phyloP scores from a whole-genome alignment of 306 rosid genomes.

The Begonia masoniana region DNA sequence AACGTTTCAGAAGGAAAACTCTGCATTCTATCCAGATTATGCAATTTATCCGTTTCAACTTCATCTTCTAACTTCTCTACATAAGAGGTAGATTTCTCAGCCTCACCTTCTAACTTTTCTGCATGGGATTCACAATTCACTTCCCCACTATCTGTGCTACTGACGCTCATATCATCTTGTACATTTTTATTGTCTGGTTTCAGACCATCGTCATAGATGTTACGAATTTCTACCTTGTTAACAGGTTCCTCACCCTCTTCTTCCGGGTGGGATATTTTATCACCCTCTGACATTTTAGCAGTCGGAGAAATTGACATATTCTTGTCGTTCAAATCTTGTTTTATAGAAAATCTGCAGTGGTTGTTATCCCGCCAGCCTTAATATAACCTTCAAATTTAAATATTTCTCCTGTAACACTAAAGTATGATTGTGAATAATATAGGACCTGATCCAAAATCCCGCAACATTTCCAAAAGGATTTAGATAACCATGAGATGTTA shows the following conservation, averaged over 20 bases:
- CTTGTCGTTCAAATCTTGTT: neutral
- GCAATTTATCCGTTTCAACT: too few relatives aligned
- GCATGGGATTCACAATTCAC: slow-evolving; percentile 15
- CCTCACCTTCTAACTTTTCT: slow-evolving; percentile 8
- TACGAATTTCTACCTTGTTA: slow-evolving; percentile 17
- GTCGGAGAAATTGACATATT: slow-evolving; percentile 16
- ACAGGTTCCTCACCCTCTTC: slow-evolving; percentile 19
- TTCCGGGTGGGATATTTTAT: slow-evolving; percentile 10
- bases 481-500: too few relatives aligned
- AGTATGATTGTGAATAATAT: too few relatives aligned
- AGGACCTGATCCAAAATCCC: too few relatives aligned
- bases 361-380: too few relatives aligned
- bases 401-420: too few relatives aligned
- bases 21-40: too few relatives aligned
- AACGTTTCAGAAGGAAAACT: too few relatives aligned
- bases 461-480: too few relatives aligned
- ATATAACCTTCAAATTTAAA: too few relatives aligned
- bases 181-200: slow-evolving; percentile 7
- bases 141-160: slow-evolving; percentile 11
- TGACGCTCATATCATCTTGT: slow-evolving; percentile 11
- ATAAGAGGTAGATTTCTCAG: slow-evolving; percentile 17
- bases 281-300: slow-evolving; percentile 24
- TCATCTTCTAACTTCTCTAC: slow-evolving; percentile 14
- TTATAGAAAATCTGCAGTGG: too few relatives aligned
- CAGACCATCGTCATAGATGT: slow-evolving; percentile 13